A percentile compares a stretch with the other conserved stretches of the same genome.
Conservation (phyloP, 1,284 basidiomycete genomes). For the Pseudozyma hubeiensis region DNA sequence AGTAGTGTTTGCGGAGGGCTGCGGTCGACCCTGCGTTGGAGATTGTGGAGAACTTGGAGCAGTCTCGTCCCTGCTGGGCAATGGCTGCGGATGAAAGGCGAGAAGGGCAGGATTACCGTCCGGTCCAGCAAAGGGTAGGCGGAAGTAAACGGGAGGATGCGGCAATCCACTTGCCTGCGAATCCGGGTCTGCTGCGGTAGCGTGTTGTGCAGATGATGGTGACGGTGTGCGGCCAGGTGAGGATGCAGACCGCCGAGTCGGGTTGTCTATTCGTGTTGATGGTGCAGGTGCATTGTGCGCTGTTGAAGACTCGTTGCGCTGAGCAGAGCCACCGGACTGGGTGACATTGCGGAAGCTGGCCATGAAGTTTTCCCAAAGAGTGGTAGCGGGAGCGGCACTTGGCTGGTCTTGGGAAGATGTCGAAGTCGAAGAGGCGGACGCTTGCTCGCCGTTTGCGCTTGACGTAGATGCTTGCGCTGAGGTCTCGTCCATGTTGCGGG, state of each 20-base stretch:
- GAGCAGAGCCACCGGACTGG: slow-evolving; percentile 4
- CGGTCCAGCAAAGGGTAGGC: slow-evolving; percentile 44
- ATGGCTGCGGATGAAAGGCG: slow-evolving; percentile 48
- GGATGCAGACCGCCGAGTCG: not conserved
- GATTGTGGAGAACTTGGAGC: not conserved
- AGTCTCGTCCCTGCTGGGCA: slow-evolving; percentile 18
- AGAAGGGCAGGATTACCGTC: slow-evolving; percentile 52
- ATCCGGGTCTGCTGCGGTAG: not conserved
- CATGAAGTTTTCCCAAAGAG: slow-evolving; percentile 42
- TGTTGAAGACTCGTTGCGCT: not conserved
- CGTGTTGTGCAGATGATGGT: not conserved
- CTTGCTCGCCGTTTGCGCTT: not conserved
- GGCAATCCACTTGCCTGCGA: slow-evolving; percentile 4
- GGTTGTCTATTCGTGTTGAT: not conserved
- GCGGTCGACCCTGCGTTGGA: not conserved
- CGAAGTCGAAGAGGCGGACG: slow-evolving; percentile 1
- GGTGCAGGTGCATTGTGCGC: not conserved
- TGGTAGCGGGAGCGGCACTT: slow-evolving; percentile 12
- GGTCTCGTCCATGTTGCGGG: not conserved
- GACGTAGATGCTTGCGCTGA: not conserved
- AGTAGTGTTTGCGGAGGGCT: too few relatives aligned
- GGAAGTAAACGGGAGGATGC: slow-evolving; percentile 43
- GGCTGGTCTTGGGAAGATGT: not conserved
- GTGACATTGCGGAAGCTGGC: slow-evolving; percentile 28
- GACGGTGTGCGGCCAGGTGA: not conserved